Conservation (phyloP, 2,329 filamentous ascomycete genomes). For the Clonostachys chloroleuca region DNA sequence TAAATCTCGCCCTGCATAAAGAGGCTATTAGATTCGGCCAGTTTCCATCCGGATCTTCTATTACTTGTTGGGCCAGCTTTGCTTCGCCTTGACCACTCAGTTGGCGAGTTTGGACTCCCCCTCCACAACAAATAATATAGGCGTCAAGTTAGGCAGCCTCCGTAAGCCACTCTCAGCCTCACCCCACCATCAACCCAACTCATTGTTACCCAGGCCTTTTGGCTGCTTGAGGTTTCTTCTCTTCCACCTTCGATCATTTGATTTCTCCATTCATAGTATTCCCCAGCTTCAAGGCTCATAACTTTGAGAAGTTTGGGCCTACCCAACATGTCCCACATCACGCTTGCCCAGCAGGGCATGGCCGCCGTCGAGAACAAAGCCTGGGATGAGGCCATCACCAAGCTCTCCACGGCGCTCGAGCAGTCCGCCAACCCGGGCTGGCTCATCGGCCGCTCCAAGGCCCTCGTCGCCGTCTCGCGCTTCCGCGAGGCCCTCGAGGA, state of each 20-base stretch:
- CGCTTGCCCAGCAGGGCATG: constrained; percentile 56
- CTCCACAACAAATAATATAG: too few species aligned
- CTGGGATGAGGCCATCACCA: constrained; percentile 62
- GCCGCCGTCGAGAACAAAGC: constrained; percentile 58
- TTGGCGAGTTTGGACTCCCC: too few species aligned
- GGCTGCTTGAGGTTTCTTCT: not conserved
- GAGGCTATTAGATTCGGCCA: too few species aligned
- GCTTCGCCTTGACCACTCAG: too few species aligned
- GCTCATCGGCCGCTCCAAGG: constrained; percentile 77
- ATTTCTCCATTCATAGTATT: not conserved
- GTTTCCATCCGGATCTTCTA: too few species aligned
- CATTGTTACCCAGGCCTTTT: too few species aligned
- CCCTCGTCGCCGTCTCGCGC: constrained; percentile 62
- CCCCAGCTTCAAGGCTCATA: not conserved
- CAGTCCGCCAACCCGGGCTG: constrained; percentile 67
- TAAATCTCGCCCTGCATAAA: too few species aligned
- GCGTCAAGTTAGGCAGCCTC: too few species aligned
- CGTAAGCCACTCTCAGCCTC: too few species aligned
- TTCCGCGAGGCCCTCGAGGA: constrained; percentile 64
- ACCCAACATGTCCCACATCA: constrained; percentile 43
- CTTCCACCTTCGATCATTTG: not conserved
- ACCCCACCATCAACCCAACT: too few species aligned
- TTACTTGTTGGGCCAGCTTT: too few species aligned
- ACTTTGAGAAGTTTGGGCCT: not conserved
- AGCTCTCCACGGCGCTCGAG: constrained; percentile 64